Conservation (phyloP, 139 green algal species). For the Haematococcus sp. region DNA sequence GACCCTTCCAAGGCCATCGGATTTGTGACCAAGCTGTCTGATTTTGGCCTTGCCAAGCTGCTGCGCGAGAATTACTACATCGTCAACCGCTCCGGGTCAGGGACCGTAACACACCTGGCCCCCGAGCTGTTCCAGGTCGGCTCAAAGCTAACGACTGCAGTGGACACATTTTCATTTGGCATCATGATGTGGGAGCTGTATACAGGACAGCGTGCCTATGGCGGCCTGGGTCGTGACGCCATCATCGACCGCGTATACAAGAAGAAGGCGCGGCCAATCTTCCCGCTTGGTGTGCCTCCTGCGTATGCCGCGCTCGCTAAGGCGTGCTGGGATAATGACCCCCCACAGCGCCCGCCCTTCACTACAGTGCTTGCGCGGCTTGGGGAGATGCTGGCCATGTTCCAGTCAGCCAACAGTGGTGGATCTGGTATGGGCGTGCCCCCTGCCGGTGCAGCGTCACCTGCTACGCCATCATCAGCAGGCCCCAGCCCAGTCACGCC, state of each 20-base stretch:
- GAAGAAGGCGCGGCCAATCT: slow-evolving; percentile 54
- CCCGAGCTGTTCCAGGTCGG: slow-evolving; percentile 67
- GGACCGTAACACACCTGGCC: slow-evolving; percentile 61
- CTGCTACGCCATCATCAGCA: neutral
- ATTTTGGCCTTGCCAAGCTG: slow-evolving; percentile 66
- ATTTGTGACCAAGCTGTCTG: slow-evolving; percentile 52
- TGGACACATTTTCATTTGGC: slow-evolving; percentile 61
- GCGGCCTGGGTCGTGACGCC: slow-evolving; percentile 47
- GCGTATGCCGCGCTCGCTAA: slow-evolving; percentile 51
- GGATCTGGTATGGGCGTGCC: neutral
- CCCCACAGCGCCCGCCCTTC: slow-evolving; percentile 32
- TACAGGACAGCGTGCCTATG: slow-evolving; percentile 57
- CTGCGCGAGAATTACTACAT: slow-evolving; percentile 66
- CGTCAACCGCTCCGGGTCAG: slow-evolving; percentile 52
- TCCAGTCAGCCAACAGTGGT: slow-evolving; percentile 34
- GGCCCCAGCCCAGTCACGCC: neutral
- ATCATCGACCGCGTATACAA: slow-evolving; percentile 65
- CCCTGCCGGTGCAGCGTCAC: slow-evolving; percentile 2
- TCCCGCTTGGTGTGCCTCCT: slow-evolving; percentile 49
- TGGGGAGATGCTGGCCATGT: slow-evolving; percentile 44
- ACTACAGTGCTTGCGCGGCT: slow-evolving; percentile 19
- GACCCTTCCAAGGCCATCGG: slow-evolving; percentile 38
- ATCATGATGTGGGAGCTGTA: slow-evolving; percentile 65
- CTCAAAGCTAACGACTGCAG: slow-evolving; percentile 55
- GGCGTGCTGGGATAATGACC: slow-evolving; percentile 55